A percentile compares a stretch with the other conserved stretches of the same genome.
Evolutionary conservation across 495 filamentous ascomycete genomes (phyloP).

Genomic region (Endocarpon pusillum): DNA sequence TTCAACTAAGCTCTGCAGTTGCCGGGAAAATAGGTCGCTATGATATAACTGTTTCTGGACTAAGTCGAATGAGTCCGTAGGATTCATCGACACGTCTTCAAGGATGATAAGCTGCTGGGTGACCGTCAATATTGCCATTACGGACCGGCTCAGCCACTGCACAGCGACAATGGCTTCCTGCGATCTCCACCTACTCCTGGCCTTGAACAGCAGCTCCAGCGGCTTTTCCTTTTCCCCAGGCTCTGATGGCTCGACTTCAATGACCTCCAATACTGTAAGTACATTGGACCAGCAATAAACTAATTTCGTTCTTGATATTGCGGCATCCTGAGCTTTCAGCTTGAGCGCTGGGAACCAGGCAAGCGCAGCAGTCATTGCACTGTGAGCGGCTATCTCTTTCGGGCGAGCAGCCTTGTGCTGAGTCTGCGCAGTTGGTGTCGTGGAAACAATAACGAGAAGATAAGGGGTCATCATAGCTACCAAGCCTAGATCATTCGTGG

Average conservation of each 20-base stretch:
- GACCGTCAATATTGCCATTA: conserved; percentile 78
- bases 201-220: conserved; percentile 58
- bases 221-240: conserved; percentile 47
- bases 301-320: conserved; percentile 46
- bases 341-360: conserved; percentile 97
- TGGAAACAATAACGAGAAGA: conserved; percentile 88
- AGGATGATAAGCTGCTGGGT: conserved; percentile 84
- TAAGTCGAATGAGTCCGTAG: conserved; percentile 88
- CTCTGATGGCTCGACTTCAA: conserved; percentile 47
- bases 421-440: conserved; percentile 86
- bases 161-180: conserved; percentile 93
- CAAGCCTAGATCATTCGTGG: conserved; percentile 74
- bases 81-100: conserved; percentile 71
- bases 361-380: conserved; percentile 79
- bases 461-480: conserved; percentile 95
- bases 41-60: conserved; percentile 87
- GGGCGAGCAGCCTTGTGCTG: conserved; percentile 83
- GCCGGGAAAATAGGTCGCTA: conserved; percentile 66
- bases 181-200: conserved; percentile 78
- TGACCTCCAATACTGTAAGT: conserved; percentile 76
- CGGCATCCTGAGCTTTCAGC: conserved; percentile 53
- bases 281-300: conserved; percentile 98
- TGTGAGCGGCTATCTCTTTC: conserved; percentile 77
- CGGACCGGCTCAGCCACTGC: conserved; percentile 91
- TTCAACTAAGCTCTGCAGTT: conserved; percentile 71